A percentile compares a stretch with the other conserved stretches of the same genome.
Evolutionary conservation across 495 filamentous ascomycete genomes (phyloP).

Genomic region (Cercophora sp.): DNA sequence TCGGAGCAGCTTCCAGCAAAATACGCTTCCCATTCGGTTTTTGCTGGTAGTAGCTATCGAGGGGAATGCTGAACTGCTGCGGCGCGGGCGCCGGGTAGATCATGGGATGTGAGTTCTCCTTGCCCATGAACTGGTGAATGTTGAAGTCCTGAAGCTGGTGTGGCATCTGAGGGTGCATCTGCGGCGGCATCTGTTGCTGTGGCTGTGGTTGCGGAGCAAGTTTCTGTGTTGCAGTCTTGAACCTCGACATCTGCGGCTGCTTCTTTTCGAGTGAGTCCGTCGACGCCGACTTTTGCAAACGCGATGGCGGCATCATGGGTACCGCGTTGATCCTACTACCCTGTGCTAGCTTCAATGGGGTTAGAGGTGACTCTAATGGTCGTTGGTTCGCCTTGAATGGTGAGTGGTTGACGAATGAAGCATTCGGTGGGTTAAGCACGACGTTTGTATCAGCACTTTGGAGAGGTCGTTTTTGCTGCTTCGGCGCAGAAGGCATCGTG

Average conservation of each 20-base stretch:
- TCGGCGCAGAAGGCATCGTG: conserved; percentile 48
- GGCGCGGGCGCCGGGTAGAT: conserved; percentile 44
- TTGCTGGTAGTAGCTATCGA: conserved; percentile 55
- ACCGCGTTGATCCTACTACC: conserved; percentile 53
- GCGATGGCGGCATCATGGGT: conserved; percentile 67
- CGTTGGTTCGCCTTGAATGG: conserved; percentile 50
- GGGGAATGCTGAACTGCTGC: conserved; percentile 45
- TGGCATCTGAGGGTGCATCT: conserved; percentile 1
- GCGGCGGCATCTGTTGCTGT: conserved; percentile 36
- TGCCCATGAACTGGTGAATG: conserved; percentile 51
- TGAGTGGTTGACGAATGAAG: conserved; percentile 51
- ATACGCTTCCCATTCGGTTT: conserved; percentile 61
- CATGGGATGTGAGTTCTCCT: conserved; percentile 61
- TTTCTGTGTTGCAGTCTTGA: conserved; percentile 59
- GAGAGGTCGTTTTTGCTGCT: conserved; percentile 44
- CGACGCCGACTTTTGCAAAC: conserved; percentile 48
- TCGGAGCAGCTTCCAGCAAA: conserved; percentile 68
- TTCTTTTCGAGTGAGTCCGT: conserved; percentile 90
- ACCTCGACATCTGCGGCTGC: conserved; percentile 53
- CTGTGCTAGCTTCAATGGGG: conserved; percentile 42
- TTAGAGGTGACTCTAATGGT: conserved; percentile 36
- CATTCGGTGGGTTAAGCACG: conserved; percentile 53
- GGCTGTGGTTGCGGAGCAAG: conserved; percentile 51
- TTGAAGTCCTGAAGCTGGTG: conserved; percentile 41
- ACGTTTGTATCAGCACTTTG: conserved; percentile 50